These are phyloP conservation scores for Ormosia semicastrata DNA, from an alignment of 306 rosid genomes.

Conservation along the genomic window DNA sequence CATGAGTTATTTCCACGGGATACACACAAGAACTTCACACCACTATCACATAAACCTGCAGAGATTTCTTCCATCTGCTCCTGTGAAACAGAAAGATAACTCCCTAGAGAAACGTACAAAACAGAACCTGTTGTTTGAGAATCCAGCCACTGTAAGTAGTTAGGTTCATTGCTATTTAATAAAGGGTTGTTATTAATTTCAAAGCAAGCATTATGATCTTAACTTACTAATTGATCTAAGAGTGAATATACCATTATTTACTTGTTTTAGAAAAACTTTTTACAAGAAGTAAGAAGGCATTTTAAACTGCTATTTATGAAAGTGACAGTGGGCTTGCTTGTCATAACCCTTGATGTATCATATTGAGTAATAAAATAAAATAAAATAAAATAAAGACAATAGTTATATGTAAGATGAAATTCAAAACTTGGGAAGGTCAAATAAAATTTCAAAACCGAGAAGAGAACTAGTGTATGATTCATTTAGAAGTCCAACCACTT, in stretches of 20 bases:
- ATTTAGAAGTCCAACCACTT: slow-evolving; percentile 57
- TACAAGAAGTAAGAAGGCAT: background rate
- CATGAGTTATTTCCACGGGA: slow-evolving; percentile 25
- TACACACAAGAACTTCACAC: slow-evolving; percentile 43
- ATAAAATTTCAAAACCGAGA: background rate
- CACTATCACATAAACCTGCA: slow-evolving; percentile 31
- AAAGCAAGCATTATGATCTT: background rate
- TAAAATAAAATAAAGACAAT: too few relatives aligned
- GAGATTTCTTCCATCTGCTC: slow-evolving; percentile 47
- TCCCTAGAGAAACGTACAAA: slow-evolving; percentile 41
- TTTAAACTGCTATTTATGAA: background rate
- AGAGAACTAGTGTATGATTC: background rate
- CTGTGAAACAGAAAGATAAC: slow-evolving; percentile 35
- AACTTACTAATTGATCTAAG: too few relatives aligned
- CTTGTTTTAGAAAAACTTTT: too few relatives aligned
- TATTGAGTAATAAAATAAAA: background rate
- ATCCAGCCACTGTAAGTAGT: slow-evolving; percentile 40
- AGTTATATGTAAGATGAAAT: background rate
- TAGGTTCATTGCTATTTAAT: background rate
- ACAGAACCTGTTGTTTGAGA: slow-evolving; percentile 43
- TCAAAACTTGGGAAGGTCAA: background rate
- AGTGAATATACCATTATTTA: too few relatives aligned
- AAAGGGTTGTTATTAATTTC: background rate
- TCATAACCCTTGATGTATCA: background rate
- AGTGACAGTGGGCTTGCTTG: too few relatives aligned